Conservation (phyloP, 2,329 filamentous ascomycete genomes). For the Phoma herbarum region DNA sequence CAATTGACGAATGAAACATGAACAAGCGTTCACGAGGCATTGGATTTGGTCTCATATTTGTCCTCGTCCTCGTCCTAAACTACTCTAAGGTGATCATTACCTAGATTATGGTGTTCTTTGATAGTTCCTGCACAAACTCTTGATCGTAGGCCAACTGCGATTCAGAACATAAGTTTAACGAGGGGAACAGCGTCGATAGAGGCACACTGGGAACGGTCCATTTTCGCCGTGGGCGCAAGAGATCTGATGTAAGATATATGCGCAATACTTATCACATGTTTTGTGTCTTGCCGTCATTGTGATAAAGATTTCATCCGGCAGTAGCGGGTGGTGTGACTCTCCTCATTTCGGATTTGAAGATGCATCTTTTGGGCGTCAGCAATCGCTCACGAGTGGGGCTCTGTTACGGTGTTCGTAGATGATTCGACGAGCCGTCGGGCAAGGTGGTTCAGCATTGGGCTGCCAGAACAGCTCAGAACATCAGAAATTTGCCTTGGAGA, state of each 20-base stretch:
- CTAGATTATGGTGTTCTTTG: no score
- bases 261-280: not conserved
- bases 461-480: not conserved
- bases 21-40: no score
- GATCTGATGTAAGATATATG: not conserved
- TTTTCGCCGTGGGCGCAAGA: not conserved
- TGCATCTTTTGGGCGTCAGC: not conserved
- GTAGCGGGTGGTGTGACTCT: slow-evolving; percentile 1
- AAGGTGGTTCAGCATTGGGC: not conserved
- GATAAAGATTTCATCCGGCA: not conserved
- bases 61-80: no score
- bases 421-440: slow-evolving; percentile 3
- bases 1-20: no score
- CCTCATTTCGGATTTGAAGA: not conserved
- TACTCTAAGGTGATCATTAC: no score
- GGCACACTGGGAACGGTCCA: not conserved
- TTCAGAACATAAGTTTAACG: no score
- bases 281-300: not conserved
- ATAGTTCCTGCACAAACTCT: no score
- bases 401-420: not conserved
- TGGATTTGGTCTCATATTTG: no score
- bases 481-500: not conserved
- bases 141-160: no score
- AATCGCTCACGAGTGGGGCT: slow-evolving; percentile 8
- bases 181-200: not conserved